These are phyloP conservation scores for Helotiales sp. DNA, from an alignment of 2,329 filamentous ascomycete genomes.

Conservation along the genomic window DNA sequence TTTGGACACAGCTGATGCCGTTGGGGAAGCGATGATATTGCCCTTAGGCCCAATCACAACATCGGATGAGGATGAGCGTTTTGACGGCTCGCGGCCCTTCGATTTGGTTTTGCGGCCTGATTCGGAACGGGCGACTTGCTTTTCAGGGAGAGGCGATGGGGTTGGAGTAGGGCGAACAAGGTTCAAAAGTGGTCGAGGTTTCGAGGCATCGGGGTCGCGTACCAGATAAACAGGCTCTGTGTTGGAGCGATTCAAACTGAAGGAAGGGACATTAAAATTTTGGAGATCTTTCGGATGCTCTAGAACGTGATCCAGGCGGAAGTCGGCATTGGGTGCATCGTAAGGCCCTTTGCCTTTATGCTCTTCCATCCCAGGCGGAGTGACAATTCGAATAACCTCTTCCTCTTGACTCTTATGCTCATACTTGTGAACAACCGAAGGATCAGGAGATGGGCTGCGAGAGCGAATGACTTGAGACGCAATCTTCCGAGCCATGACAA, in stretches of 20 bases:
- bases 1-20: slow-evolving; percentile 55
- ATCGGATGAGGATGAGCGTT: slow-evolving; percentile 39
- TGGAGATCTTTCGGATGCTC: slow-evolving; percentile 55
- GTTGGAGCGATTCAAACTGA: slow-evolving; percentile 48
- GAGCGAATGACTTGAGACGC: slow-evolving; percentile 58
- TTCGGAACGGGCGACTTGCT: slow-evolving; percentile 40
- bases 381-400: slow-evolving; percentile 54
- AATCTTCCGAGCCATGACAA: slow-evolving; percentile 57
- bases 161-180: slow-evolving; percentile 64
- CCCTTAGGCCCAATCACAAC: slow-evolving; percentile 49
- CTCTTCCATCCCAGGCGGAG: slow-evolving; percentile 58
- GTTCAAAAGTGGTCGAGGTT: slow-evolving; percentile 59
- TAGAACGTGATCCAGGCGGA: slow-evolving; percentile 63
- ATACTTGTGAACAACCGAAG: slow-evolving; percentile 62
- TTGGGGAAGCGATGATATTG: slow-evolving; percentile 50
- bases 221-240: slow-evolving; percentile 31
- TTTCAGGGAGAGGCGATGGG: slow-evolving; percentile 55
- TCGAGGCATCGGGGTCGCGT: slow-evolving; percentile 36
- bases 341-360: slow-evolving; percentile 55
- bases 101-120: slow-evolving; percentile 24
- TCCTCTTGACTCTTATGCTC: slow-evolving; percentile 44
- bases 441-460: slow-evolving; percentile 56
- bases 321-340: slow-evolving; percentile 66
- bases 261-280: slow-evolving; percentile 42
- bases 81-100: slow-evolving; percentile 20